Evolutionary conservation across 305 asterid genomes (phyloP), one percentile per base, ranked within the genome.

Genomic region (Solanum hybrid): DNA sequence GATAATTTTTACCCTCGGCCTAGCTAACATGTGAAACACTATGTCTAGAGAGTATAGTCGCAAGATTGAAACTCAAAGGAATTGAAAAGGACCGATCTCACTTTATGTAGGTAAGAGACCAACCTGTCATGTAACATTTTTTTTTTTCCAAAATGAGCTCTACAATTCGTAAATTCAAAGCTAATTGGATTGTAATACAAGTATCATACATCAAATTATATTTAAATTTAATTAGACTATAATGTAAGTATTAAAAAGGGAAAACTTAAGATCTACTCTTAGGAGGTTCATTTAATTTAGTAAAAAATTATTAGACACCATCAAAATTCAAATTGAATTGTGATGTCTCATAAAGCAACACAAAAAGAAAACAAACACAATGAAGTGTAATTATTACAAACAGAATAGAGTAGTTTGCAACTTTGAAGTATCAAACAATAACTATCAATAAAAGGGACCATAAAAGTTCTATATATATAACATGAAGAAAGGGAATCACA

Each of bases 181-280:
- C 14, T 69, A 69, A 4, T 0, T 11, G 1, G 0, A 19, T 4
- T 11, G 0, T 11, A 71, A 11, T 26, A 71, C 1, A 26, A 24
- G 29, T 24, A 24, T 1, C 4, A 24, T 0, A 69, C 8, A 24
- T 24, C 13, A 64, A 19, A 60, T 60, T 56, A 7, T 15, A 19
- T 19, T 60, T 0, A 22, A 60, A 60, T 56, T 15, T 56, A 56
- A 15, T 8, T 60, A 19, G 5, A 60, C 0, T 19, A 19, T 19
- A 60, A 19, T 60, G 11, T 19, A 60, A 60, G 71, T 60, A 60
- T 60, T 56, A 66, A n/a, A 10, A n/a, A 8, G 14, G 3, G 4
- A 66, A 66, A 66, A 10, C 6, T 22, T 64, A 4, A 66, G 3
- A 66, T n/a, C 15, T 66, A 66, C 1, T 60, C 24, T 60, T 19